These are phyloP conservation scores for Ascomycota sp. DNA, from an alignment of 2,329 filamentous ascomycete species.

Conservation along the genomic window DNA sequence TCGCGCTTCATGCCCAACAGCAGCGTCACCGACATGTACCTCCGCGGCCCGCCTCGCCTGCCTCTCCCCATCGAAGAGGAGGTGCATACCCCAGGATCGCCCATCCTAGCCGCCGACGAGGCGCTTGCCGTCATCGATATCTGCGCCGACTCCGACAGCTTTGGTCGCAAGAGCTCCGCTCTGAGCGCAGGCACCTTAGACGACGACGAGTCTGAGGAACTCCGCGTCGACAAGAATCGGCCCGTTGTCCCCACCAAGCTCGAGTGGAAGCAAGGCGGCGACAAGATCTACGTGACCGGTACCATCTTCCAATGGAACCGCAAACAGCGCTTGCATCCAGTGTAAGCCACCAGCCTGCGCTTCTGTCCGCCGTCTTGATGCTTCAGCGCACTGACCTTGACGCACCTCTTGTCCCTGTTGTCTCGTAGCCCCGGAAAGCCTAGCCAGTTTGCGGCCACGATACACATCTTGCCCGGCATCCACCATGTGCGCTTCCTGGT, in stretches of 20 bases:
- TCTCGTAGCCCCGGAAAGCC: constrained; percentile 26
- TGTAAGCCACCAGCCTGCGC: constrained; percentile 37
- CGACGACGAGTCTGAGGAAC: constrained; percentile 56
- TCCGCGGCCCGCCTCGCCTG: constrained; percentile 59
- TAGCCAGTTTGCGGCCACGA: constrained; percentile 49
- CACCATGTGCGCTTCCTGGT: constrained; percentile 94
- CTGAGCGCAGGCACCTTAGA: constrained; percentile 44
- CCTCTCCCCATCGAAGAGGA: constrained; percentile 89
- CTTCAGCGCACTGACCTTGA: too few relatives aligned
- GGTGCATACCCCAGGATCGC: constrained; percentile 69
- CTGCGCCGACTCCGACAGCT: constrained; percentile 25
- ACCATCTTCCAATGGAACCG: constrained; percentile 95
- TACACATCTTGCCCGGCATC: constrained; percentile 75
- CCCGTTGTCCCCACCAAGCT: constrained; percentile 66
- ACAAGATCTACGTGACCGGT: constrained; percentile 88
- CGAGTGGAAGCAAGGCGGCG: constrained; percentile 63
- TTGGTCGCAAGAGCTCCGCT: constrained; percentile 32
- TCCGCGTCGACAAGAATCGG: constrained; percentile 50
- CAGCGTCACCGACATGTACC: constrained; percentile 41
- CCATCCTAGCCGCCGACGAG: constrained; percentile 56
- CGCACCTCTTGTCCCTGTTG: background rate
- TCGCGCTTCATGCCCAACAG: constrained; percentile 24
- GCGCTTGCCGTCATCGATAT: constrained; percentile 25
- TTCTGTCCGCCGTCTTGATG: background rate
- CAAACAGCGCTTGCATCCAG: constrained; percentile 67